Percentiles rank a stretch among this genome's conserved stretches.
phyloP scores from a whole-genome alignment of 768 basidiomycete species.

The Agaricus sinodeliciosus region DNA sequence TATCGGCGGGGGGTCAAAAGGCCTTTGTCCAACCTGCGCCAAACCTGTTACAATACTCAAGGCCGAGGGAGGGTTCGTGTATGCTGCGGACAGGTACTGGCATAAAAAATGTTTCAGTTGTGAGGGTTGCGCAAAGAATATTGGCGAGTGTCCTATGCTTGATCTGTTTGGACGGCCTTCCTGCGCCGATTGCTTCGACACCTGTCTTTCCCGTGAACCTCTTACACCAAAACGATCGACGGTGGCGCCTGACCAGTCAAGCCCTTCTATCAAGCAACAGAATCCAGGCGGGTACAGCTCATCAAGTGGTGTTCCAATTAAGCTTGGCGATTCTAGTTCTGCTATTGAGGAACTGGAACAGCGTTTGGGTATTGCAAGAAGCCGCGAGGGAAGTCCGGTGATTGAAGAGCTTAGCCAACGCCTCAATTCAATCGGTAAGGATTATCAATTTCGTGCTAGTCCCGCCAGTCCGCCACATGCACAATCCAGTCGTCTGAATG shows the following conservation, averaged over 20 bases:
- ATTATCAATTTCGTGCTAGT: conserved; percentile 18
- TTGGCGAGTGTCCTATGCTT: conserved; percentile 72
- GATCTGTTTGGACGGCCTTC: conserved; percentile 79
- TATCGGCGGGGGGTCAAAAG: conserved; percentile 69
- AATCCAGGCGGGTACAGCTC: conserved; percentile 43
- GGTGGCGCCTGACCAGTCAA: conserved; percentile 25
- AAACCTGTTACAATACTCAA: conserved; percentile 71
- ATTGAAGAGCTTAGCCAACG: conserved; percentile 44
- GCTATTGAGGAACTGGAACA: conserved; percentile 60
- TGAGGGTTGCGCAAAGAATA: conserved; percentile 62
- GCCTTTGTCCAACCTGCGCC: conserved; percentile 59
- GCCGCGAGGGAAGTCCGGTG: conserved; percentile 48
- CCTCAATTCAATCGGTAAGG: conserved; percentile 32
- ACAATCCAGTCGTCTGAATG: conserved; percentile 9
- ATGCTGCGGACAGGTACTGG: conserved; percentile 67
- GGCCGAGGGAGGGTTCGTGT: conserved; percentile 72
- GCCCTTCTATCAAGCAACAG: conserved; percentile 20
- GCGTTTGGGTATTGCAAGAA: conserved; percentile 49
- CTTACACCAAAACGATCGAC: conserved; percentile 36
- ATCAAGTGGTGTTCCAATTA: conserved; percentile 20
- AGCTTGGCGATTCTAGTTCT: conserved; percentile 46
- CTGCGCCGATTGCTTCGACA: conserved; percentile 78
- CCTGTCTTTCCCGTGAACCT: conserved; percentile 51
- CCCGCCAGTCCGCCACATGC: conserved; percentile 14
- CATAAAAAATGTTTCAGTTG: conserved; percentile 80